Conservation (phyloP, 805 yeast genomes). For the Lachancea waltii region DNA sequence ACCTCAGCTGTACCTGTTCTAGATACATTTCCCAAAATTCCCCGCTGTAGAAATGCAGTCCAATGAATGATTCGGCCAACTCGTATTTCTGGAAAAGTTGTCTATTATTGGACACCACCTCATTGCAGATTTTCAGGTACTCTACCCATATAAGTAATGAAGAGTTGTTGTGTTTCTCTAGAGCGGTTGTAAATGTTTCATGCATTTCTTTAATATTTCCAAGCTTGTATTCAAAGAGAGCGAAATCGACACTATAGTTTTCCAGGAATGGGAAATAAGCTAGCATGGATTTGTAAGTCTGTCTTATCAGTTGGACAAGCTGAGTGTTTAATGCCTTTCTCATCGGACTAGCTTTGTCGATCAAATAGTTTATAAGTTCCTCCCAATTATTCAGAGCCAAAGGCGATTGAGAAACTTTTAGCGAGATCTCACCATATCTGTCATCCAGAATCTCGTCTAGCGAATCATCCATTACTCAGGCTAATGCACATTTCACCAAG, state of each 20-base stretch:
- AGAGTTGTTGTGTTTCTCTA: conserved; percentile 22
- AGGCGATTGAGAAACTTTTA: conserved; percentile 24
- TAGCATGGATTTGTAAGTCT: conserved; percentile 27
- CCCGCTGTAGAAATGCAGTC: conserved; percentile 31
- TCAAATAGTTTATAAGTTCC: conserved; percentile 22
- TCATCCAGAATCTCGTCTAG: conserved; percentile 13
- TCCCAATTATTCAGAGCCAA: conserved; percentile 29
- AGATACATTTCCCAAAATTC: conserved; percentile 33
- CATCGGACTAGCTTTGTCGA: conserved; percentile 22
- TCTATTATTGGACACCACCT: conserved; percentile 18
- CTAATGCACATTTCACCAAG: too few relatives aligned
- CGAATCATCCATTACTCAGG: conserved; percentile 6
- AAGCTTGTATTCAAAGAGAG: conserved; percentile 29
- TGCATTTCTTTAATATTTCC: conserved; percentile 26
- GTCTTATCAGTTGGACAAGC: conserved; percentile 16
- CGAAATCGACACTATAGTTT: conserved; percentile 32
- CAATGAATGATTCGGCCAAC: conserved; percentile 28
- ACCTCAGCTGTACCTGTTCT: conserved; percentile 22
- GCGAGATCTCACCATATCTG: conserved; percentile 22
- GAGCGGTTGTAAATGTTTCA: conserved; percentile 21
- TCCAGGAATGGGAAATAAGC: conserved; percentile 30
- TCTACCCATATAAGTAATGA: conserved; percentile 30
- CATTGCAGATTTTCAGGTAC: conserved; percentile 29
- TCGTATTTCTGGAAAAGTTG: conserved; percentile 27
- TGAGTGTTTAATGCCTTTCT: conserved; percentile 21